A percentile compares a stretch with the other conserved stretches of the same genome.
phyloP scores from a whole-genome alignment of 257 asterid genomes.

The Lavandula angustifolia region DNA sequence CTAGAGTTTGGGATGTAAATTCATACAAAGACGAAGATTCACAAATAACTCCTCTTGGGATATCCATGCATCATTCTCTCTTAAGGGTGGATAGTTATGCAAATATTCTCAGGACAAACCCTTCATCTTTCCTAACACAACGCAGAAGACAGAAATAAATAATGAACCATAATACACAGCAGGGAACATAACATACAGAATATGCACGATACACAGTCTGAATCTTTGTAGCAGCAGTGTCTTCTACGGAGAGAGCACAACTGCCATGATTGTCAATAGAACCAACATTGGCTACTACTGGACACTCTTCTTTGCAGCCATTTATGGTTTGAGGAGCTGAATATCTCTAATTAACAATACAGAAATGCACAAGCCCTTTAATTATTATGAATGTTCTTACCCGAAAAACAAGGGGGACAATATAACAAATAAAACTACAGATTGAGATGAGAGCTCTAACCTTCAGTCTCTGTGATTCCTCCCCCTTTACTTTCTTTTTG shows the following conservation, averaged over 20 bases:
- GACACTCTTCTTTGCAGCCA: slow-evolving; percentile 40
- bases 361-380: slow-evolving; percentile 17
- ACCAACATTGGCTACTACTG: slow-evolving; percentile 32
- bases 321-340: slow-evolving; percentile 45
- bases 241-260: slow-evolving; percentile 45
- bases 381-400: background rate
- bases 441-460: slow-evolving; percentile 29
- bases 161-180: background rate
- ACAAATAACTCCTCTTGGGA: too few relatives aligned
- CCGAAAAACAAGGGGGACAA: background rate
- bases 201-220: slow-evolving; percentile 80
- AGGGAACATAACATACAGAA: slow-evolving; percentile 36
- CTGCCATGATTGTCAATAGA: slow-evolving; percentile 36
- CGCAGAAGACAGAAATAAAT: background rate
- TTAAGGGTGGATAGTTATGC: background rate
- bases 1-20: background rate
- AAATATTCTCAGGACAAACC: background rate
- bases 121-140: background rate
- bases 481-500: slow-evolving; percentile 59
- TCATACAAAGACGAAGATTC: background rate
- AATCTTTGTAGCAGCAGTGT: slow-evolving; percentile 74
- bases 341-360: slow-evolving; percentile 44
- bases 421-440: background rate
- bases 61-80: slow-evolving; percentile 6
- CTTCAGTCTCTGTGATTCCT: slow-evolving; percentile 51